Base-by-base conservation (phyloP, 176 grass and related monocot species). In the Ensete ventricosum region DNA sequence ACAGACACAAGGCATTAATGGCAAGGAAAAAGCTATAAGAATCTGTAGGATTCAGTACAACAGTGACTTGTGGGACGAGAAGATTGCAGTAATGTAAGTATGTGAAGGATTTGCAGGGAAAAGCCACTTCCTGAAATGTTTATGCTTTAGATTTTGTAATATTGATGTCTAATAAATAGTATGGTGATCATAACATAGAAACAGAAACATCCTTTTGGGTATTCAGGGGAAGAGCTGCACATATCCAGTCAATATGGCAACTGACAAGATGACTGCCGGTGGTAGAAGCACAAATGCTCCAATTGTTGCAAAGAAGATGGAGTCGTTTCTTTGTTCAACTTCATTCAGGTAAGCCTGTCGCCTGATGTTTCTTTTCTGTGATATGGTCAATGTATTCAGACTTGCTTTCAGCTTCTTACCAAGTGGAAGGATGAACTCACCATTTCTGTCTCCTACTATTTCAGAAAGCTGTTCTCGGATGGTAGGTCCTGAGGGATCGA, bases 331-430 rank as follows among this genome's bases (percentile, higher is more conserved):
- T 53, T 79, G 79, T 72, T 77, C 65, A 13, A 89, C 96, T 82
- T 94, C 85, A 74, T 84, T 91, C 25, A 99, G 88, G 68, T 93
- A 52, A 11, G 88, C 82, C 55, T 99, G 96, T 80, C 91, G 84
- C 83, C 89, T 95, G 84, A 95, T 91, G 80, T 99, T 99, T 84
- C 96, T 88, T 75, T 69, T 87, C 80, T 89, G 88, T 4, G 91
- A 87, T 52, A 94, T 71, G 0, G 96, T 99, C 65, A 89, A 73
- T 62, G 55, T 24, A 69, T 83, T 89, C 70, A 89, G 74, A 59
- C 86, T 88, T 74, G 90, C 73, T 76, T 89, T 91, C 53, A 95
- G 86, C 80, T 65, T 91, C 77, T 91, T 94, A 55, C 84, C 96
- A 72, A 99, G 20, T 8, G 91, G 83, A 13, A 99, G 84, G 20